Conservation (phyloP, 176 grass and related monocot genomes). For the Oryza meridionalis region DNA sequence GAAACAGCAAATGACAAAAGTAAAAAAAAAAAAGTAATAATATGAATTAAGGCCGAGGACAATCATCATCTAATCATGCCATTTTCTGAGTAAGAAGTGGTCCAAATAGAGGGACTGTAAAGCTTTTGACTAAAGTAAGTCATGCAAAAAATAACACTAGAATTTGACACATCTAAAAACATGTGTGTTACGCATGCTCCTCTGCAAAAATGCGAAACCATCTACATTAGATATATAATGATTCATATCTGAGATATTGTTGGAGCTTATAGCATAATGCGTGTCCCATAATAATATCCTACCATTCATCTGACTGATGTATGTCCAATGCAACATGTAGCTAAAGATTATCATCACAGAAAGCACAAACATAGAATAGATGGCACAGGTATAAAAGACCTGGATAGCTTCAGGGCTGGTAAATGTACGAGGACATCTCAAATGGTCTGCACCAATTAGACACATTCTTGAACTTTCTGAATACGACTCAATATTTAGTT, state of each 20-base stretch:
- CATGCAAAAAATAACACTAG: not conserved
- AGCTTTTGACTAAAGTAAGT: not conserved
- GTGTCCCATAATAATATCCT: not conserved
- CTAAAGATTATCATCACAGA: not conserved
- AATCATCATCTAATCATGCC: not conserved
- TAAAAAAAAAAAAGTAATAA: conserved; percentile 13
- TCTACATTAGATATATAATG: not conserved
- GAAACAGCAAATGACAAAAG: not conserved
- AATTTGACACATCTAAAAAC: conserved; percentile 13
- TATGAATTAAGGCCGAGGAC: conserved; percentile 7
- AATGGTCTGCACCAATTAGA: conserved; percentile 81
- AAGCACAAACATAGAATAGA: conserved; percentile 14
- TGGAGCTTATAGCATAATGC: not conserved
- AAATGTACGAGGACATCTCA: conserved; percentile 89
- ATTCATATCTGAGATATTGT: not conserved
- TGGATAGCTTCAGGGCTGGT: conserved; percentile 85
- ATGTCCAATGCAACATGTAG: conserved; percentile 7
- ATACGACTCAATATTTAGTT: conserved; percentile 85
- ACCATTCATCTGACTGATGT: not conserved
- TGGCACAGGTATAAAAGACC: conserved; percentile 47
- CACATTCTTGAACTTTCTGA: conserved; percentile 89
- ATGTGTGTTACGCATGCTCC: conserved; percentile 17
- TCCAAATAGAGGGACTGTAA: not conserved
- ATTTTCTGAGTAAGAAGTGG: not conserved
- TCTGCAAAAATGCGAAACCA: not conserved